Conservation (phyloP, 2,329 filamentous ascomycete species). For the Zasmidium citrigriseum region DNA sequence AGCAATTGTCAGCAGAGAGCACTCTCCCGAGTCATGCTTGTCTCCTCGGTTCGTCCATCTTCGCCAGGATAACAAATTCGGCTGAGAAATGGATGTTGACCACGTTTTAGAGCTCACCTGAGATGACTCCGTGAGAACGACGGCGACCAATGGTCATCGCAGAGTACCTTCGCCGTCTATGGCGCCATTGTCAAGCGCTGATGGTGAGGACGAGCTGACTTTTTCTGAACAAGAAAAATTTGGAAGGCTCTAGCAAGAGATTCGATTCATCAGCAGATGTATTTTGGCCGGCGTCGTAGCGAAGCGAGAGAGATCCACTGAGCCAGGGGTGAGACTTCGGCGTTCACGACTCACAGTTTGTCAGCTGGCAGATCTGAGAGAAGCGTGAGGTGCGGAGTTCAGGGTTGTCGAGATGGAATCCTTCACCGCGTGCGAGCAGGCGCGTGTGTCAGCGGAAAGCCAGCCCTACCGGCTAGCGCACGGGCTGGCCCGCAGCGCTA, state of each 20-base stretch:
- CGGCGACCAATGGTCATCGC: background rate
- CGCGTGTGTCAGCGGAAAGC: background rate
- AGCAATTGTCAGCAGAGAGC: background rate
- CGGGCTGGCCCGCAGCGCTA: background rate
- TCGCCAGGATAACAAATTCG: background rate
- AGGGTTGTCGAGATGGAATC: background rate
- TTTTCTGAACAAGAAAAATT: conserved; percentile 2
- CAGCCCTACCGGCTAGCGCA: background rate
- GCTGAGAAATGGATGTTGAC: background rate
- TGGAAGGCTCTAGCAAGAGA: conserved; percentile 1
- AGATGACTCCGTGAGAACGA: too few species aligned
- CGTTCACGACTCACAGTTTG: conserved; percentile 4
- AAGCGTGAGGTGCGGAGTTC: conserved; percentile 1
- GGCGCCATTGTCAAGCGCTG: background rate
- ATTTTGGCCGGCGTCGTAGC: background rate
- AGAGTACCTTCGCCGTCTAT: background rate
- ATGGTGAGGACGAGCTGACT: background rate
- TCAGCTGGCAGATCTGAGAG: conserved; percentile 1
- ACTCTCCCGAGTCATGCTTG: background rate
- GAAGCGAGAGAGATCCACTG: background rate
- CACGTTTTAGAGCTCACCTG: background rate
- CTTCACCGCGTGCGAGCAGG: background rate
- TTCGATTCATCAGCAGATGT: conserved; percentile 3
- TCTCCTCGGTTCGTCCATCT: background rate
- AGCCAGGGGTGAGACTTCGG: conserved; percentile 1